Conservation (phyloP, 2,329 filamentous ascomycete genomes). For the Ophiocordyceps unilateralis region DNA sequence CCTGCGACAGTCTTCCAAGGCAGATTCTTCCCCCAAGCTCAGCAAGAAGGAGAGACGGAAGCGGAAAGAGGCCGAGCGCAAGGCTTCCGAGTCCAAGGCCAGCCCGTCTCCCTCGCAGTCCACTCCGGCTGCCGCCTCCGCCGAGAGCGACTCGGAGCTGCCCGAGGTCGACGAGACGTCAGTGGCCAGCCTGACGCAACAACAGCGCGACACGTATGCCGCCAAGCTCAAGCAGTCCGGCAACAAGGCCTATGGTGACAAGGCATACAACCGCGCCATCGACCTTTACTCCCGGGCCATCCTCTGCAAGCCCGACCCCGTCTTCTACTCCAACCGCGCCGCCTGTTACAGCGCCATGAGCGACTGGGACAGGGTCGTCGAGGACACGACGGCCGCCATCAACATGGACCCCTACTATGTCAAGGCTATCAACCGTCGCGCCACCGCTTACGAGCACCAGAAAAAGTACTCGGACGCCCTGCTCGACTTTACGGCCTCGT, state of each 20-base stretch:
- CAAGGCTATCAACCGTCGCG: slow-evolving; percentile 91
- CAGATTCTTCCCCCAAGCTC: slow-evolving; percentile 44
- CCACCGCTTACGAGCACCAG: slow-evolving; percentile 90
- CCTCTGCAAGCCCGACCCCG: slow-evolving; percentile 88
- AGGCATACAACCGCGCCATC: slow-evolving; percentile 87
- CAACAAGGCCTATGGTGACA: slow-evolving; percentile 89
- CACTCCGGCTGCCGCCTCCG: slow-evolving; percentile 13
- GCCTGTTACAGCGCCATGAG: slow-evolving; percentile 90
- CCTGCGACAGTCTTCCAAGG: slow-evolving; percentile 24
- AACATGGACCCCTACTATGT: slow-evolving; percentile 89
- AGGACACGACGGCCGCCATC: slow-evolving; percentile 90
- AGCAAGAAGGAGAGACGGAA: slow-evolving; percentile 84
- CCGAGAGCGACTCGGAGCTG: slow-evolving; percentile 47
- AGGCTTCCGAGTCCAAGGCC: slow-evolving; percentile 28
- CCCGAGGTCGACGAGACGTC: slow-evolving; percentile 47
- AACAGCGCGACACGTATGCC: slow-evolving; percentile 75
- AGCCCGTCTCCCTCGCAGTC: slow-evolving; percentile 26
- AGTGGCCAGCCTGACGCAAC: slow-evolving; percentile 29
- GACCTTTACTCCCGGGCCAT: slow-evolving; percentile 92
- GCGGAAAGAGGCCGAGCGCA: slow-evolving; percentile 61
- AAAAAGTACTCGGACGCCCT: slow-evolving; percentile 85
- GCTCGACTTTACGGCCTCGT: slow-evolving; percentile 94
- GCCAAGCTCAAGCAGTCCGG: slow-evolving; percentile 86
- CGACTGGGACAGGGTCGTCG: slow-evolving; percentile 90
- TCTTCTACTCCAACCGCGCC: slow-evolving; percentile 97